A percentile compares a stretch with the other conserved stretches of the same genome.
Evolutionary conservation across 2,329 filamentous ascomycete species (phyloP).

Genomic region (Malbranchea cinnamomea): DNA sequence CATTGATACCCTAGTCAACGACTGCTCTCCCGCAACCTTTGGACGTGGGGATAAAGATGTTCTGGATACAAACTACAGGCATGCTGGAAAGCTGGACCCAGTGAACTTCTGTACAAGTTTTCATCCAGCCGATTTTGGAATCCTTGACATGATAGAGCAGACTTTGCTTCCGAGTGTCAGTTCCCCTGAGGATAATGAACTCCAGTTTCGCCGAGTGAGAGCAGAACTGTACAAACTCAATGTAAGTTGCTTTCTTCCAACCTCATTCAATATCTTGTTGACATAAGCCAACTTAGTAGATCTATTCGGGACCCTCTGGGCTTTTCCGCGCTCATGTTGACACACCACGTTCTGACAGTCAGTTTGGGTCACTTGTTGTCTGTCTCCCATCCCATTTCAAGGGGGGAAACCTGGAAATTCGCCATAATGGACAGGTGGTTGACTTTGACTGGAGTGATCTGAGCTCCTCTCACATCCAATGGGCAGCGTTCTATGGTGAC

Average conservation of each 20-base stretch:
- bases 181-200: constrained; percentile 6
- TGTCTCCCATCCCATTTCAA: constrained; percentile 29
- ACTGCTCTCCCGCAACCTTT: constrained; percentile 35
- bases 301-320: constrained; percentile 38
- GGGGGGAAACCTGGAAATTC: constrained; percentile 20
- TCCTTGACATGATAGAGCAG: constrained; percentile 37
- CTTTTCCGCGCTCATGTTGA: constrained; percentile 39
- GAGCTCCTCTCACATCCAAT: constrained; percentile 16
- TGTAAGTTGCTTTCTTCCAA: constrained; percentile 16
- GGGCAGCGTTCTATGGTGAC: constrained; percentile 25
- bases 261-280: neutral
- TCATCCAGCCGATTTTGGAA: constrained; percentile 36
- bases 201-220: constrained; percentile 21
- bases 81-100: constrained; percentile 37
- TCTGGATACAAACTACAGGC: constrained; percentile 38
- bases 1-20: constrained; percentile 16
- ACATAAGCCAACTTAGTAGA: constrained; percentile 16
- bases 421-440: constrained; percentile 16
- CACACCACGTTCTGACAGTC: constrained; percentile 33
- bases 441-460: constrained; percentile 16
- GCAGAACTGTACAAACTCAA: constrained; percentile 46
- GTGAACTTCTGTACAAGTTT: constrained; percentile 35
- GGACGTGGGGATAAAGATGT: constrained; percentile 33
- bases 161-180: constrained; percentile 25
- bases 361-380: constrained; percentile 42